Evolutionary conservation across 257 asterid species (phyloP), one percentile per base, ranked within the genome.

Genomic region (Coffea canephora): DNA sequence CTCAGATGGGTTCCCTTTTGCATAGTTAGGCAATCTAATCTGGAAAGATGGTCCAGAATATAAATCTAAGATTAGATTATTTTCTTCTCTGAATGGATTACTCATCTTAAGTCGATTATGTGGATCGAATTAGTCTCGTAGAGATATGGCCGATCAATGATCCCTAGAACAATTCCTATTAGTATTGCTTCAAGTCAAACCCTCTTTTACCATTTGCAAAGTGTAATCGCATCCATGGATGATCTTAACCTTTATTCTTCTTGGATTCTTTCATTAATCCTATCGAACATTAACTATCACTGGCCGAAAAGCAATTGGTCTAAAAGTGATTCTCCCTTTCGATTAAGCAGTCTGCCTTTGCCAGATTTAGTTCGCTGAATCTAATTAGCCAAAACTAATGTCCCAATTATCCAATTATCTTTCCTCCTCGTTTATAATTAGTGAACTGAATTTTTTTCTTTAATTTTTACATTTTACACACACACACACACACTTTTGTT

Each of bases 191-290:
- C 55, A 75, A 57, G 70, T 59, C 41, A 23, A 39, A 45, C 23
- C 41, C 4, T 49, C 48, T 75, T 75, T 75, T 57, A 21, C n/a
- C 13, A 54, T 62, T 16, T n/a, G 36, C 77, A 74, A 27, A 49
- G 50, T 50, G 48, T 65, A 50, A 75, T 75, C 54, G 59, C 79
- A 75, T 75, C 43, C 64, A 12, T 13, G 57, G 71, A 43, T 75
- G 59, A 59, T 76, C 72, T 45, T 39, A 41, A 13, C 79, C 72
- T 76, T 76, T 61, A 12, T 13, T 25, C 23, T 43, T 57, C 64
- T 62, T 62, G 25, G 72, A 62, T 76, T 76, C 73, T 76, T 39
- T 64, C 79, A 45, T 62, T 64, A 76, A 45, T 64, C 67, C 55
- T 76, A 27, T 62, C 79, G 59, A 76, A 76, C 79, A 23, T 64